phyloP scores from a whole-genome alignment of 2,329 filamentous ascomycete genomes.

The Claviceps humidiphila region DNA sequence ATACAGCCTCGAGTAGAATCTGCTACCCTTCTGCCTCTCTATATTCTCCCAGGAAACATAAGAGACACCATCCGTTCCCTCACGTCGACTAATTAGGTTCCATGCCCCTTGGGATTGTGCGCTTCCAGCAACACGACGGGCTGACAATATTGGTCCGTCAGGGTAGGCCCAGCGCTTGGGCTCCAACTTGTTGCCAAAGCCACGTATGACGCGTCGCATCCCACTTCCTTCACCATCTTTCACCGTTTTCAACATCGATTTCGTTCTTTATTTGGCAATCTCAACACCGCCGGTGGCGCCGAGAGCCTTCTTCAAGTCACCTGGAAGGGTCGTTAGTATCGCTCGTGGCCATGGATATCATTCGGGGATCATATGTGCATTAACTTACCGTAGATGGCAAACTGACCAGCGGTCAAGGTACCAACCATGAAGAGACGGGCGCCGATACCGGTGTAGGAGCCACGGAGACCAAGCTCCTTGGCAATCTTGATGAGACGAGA shows the following conservation, averaged over 20 bases:
- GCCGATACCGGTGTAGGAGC: constrained; percentile 69
- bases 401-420: constrained; percentile 66
- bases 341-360: background rate
- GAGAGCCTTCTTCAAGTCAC: constrained; percentile 54
- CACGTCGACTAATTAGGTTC: background rate
- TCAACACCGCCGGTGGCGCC: constrained; percentile 12
- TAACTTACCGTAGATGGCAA: constrained; percentile 60
- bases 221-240: background rate
- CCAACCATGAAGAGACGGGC: constrained; percentile 54
- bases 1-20: constrained; percentile 15
- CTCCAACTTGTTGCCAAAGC: background rate
- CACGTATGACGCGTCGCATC: background rate
- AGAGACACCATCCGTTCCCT: constrained; percentile 3
- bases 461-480: constrained; percentile 69
- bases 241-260: background rate
- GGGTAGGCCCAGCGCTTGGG: constrained; percentile 10
- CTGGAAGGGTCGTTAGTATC: background rate
- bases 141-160: background rate
- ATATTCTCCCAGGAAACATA: constrained; percentile 12
- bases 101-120: background rate
- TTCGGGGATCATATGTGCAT: background rate
- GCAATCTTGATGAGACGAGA: constrained; percentile 76
- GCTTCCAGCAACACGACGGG: constrained; percentile 1
- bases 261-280: constrained; percentile 12
- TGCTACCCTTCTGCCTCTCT: constrained; percentile 10